A percentile compares a stretch with the other conserved stretches of the same genome.
These are phyloP conservation scores for Mrakia blollopis DNA, from an alignment of 768 basidiomycete genomes.

Conservation along the genomic window DNA sequence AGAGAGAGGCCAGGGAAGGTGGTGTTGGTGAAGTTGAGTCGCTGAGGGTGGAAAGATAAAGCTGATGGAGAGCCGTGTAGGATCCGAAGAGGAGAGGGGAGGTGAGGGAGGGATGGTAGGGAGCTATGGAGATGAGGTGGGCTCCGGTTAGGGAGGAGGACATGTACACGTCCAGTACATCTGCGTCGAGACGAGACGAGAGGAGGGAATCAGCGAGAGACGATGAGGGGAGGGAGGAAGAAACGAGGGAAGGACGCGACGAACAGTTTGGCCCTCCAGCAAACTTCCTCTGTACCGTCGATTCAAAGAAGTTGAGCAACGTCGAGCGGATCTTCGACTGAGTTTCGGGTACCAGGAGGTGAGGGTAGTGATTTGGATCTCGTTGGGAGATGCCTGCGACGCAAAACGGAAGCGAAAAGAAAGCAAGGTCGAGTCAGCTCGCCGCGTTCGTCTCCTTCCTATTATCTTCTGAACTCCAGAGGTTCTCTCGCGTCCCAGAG, in stretches of 20 bases:
- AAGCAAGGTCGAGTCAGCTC: background rate
- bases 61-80: slow-evolving; percentile 63
- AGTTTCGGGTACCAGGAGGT: slow-evolving; percentile 62
- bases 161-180: slow-evolving; percentile 78
- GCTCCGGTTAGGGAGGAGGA: slow-evolving; percentile 71
- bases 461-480: no score
- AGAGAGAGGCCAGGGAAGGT: background rate
- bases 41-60: slow-evolving; percentile 40
- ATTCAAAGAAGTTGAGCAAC: slow-evolving; percentile 63
- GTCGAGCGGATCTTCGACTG: slow-evolving; percentile 53
- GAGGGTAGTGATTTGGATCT: slow-evolving; percentile 83
- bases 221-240: background rate
- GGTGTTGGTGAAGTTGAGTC: background rate
- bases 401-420: background rate
- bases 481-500: no score
- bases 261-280: slow-evolving; percentile 60
- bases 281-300: slow-evolving; percentile 61
- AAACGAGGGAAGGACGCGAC: slow-evolving; percentile 37
- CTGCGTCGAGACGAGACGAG: slow-evolving; percentile 46
- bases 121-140: slow-evolving; percentile 87
- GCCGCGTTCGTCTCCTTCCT: no score
- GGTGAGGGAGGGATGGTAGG: slow-evolving; percentile 70
- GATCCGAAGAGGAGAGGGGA: slow-evolving; percentile 73
- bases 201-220: background rate
- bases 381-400: slow-evolving; percentile 73